A percentile compares a stretch with the other conserved stretches of the same genome.
phyloP scores from a whole-genome alignment of 495 filamentous ascomycete genomes.

The Mycothermus thermophilus region DNA sequence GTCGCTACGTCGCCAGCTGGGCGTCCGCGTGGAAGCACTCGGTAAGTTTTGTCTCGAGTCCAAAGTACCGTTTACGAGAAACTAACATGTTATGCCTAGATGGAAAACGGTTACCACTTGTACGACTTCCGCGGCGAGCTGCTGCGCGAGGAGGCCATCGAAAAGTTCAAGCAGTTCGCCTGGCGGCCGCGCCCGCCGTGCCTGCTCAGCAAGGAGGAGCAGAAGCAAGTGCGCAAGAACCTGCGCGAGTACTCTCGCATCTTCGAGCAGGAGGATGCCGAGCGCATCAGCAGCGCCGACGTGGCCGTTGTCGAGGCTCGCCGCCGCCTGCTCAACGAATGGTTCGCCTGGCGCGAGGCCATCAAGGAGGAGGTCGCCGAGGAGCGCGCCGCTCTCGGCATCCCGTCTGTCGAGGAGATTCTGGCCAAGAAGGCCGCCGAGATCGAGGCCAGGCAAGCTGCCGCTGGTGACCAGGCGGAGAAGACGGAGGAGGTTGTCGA shows the following conservation, averaged over 20 bases:
- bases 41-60: slow-evolving; percentile 43
- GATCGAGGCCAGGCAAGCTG: slow-evolving; percentile 33
- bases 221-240: slow-evolving; percentile 96
- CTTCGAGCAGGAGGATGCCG: slow-evolving; percentile 90
- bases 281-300: slow-evolving; percentile 82
- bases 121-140: slow-evolving; percentile 90
- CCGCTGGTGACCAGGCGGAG: slow-evolving; percentile 47
- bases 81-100: too few relatives aligned
- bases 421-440: slow-evolving; percentile 33
- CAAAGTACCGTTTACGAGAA: neutral
- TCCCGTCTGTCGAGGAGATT: slow-evolving; percentile 47
- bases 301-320: slow-evolving; percentile 82
- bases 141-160: slow-evolving; percentile 81
- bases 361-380: slow-evolving; percentile 59
- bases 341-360: slow-evolving; percentile 68
- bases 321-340: slow-evolving; percentile 73
- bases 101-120: slow-evolving; percentile 97
- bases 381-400: slow-evolving; percentile 53
- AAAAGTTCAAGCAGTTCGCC: slow-evolving; percentile 92
- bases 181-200: slow-evolving; percentile 89
- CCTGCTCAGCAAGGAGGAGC: slow-evolving; percentile 83
- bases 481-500: slow-evolving; percentile 66
- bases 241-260: slow-evolving; percentile 86
- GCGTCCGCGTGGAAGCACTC: slow-evolving; percentile 90
- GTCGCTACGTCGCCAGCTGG: slow-evolving; percentile 81